Evolutionary conservation across 129 eudicot species (phyloP).

Genomic region (Daucus carota): DNA sequence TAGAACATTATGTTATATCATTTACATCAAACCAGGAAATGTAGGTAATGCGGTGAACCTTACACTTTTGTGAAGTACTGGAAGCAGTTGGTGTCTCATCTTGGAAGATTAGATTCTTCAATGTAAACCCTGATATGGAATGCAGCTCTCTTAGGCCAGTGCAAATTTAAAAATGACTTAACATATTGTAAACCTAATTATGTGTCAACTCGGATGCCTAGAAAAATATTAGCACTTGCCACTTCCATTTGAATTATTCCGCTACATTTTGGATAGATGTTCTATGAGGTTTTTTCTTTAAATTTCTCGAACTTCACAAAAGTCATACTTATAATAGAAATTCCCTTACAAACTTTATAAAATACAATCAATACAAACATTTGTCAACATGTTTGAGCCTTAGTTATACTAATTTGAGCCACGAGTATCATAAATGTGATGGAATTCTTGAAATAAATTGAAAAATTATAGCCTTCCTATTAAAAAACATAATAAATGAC

Average conservation of each 20-base stretch:
- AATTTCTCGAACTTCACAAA: no score
- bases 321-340: no score
- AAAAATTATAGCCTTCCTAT: no score
- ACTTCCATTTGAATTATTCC: not conserved
- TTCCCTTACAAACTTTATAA: no score
- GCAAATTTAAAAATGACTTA: not conserved
- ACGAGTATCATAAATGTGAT: no score
- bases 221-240: not conserved
- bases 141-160: not conserved
- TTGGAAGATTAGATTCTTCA: constrained; percentile 65
- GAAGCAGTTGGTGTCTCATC: constrained; percentile 45
- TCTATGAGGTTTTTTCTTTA: not conserved
- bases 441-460: no score
- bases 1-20: not conserved
- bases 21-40: not conserved
- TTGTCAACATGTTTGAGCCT: no score
- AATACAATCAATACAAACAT: no score
- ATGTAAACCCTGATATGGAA: constrained; percentile 38
- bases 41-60: constrained; percentile 8
- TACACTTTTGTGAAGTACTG: constrained; percentile 51
- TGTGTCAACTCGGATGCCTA: not conserved
- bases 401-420: no score
- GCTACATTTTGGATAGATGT: no score
- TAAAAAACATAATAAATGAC: no score
- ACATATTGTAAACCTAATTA: not conserved